Evolutionary conservation across 2,329 filamentous ascomycete species (phyloP).

Genomic region (Chrysosphaeria jannelii): DNA sequence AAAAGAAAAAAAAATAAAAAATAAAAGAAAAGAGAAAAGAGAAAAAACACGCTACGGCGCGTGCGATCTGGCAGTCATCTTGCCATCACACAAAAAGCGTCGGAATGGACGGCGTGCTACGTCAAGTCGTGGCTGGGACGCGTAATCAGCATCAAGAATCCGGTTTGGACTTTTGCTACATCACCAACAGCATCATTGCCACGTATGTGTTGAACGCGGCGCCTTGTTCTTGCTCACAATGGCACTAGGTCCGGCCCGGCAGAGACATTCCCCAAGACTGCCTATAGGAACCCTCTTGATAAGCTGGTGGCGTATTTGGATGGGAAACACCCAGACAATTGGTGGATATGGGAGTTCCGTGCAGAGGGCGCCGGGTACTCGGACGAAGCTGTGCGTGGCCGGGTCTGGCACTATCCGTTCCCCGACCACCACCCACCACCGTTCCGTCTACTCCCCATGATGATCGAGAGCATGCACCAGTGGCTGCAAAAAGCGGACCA

Average conservation of each 20-base stretch:
- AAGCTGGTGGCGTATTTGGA: slow-evolving; percentile 71
- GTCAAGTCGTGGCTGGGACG: slow-evolving; percentile 75
- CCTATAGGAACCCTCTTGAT: slow-evolving; percentile 81
- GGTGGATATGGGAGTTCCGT: slow-evolving; percentile 95
- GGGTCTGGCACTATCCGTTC: slow-evolving; percentile 80
- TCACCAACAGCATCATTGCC: slow-evolving; percentile 47
- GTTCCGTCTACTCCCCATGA: slow-evolving; percentile 62
- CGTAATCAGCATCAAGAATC: slow-evolving; percentile 62
- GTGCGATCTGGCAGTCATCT: too few species aligned
- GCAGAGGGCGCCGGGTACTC: slow-evolving; percentile 92
- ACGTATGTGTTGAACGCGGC: slow-evolving; percentile 12
- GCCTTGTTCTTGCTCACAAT: neutral
- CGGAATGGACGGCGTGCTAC: slow-evolving; percentile 42
- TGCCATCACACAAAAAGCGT: too few species aligned
- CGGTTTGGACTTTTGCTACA: slow-evolving; percentile 81
- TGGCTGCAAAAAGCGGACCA: slow-evolving; percentile 7
- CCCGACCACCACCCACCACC: slow-evolving; percentile 93
- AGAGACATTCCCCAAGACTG: slow-evolving; percentile 64
- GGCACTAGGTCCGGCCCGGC: slow-evolving; percentile 55
- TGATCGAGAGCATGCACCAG: slow-evolving; percentile 56
- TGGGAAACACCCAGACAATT: slow-evolving; percentile 49
- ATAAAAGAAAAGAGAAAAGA: too few species aligned
- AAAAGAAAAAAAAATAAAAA: too few species aligned
- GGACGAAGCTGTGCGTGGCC: slow-evolving; percentile 58
- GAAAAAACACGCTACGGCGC: too few species aligned